These are phyloP conservation scores for Voacanga thouarsii DNA, from an alignment of 257 asterid species.

Conservation along the genomic window DNA sequence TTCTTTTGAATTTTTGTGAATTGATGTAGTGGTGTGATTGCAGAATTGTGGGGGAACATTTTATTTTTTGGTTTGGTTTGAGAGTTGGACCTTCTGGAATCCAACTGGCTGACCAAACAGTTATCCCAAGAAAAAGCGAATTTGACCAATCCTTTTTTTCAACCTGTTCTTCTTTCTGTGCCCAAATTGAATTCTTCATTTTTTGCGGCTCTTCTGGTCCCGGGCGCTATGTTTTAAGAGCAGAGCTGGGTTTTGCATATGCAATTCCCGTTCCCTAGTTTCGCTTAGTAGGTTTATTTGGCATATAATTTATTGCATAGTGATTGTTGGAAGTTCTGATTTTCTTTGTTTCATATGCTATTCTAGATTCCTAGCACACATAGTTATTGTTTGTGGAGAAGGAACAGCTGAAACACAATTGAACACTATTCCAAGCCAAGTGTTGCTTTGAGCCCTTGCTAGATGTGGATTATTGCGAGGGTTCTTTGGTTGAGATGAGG, in stretches of 20 bases:
- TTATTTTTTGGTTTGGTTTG: background rate
- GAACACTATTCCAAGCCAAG: slow-evolving; percentile 7
- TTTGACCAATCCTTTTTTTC: slow-evolving; percentile 34
- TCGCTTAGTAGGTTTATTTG: background rate
- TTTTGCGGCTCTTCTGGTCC: slow-evolving; percentile 29
- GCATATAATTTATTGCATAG: background rate
- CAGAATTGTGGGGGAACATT: background rate
- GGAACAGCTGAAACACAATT: slow-evolving; percentile 5
- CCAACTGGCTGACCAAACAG: slow-evolving; percentile 35
- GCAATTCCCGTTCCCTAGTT: background rate
- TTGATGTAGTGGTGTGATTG: slow-evolving; percentile 6
- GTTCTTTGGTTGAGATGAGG: slow-evolving; percentile 79
- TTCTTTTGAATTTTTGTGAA: slow-evolving; percentile 1
- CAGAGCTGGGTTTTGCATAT: slow-evolving; percentile 20
- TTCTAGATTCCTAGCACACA: slow-evolving; percentile 24
- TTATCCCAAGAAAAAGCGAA: slow-evolving; percentile 26
- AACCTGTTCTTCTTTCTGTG: slow-evolving; percentile 22
- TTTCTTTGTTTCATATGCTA: slow-evolving; percentile 22
- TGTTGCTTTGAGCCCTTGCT: slow-evolving; percentile 20
- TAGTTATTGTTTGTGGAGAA: slow-evolving; percentile 20
- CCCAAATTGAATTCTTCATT: slow-evolving; percentile 36
- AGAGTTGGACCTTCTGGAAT: slow-evolving; percentile 58
- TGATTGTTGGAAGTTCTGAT: slow-evolving; percentile 23
- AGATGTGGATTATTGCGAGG: slow-evolving; percentile 50
- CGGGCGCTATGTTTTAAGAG: slow-evolving; percentile 18